Conservation (phyloP, 208 protist genomes). For the Leishmania tarentolae region DNA sequence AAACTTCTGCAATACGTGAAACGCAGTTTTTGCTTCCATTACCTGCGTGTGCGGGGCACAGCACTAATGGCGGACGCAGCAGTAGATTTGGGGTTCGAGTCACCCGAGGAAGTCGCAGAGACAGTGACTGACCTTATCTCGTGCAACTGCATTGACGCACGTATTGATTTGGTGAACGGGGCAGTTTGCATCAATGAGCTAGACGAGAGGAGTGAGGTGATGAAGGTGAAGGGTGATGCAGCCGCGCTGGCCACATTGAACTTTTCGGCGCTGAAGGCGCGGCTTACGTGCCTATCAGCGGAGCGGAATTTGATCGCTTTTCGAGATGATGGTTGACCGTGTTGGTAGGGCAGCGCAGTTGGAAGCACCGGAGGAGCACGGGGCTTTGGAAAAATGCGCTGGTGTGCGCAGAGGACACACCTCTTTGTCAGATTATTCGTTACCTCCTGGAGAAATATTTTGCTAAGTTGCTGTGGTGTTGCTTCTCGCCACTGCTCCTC, state of each 20-base stretch:
- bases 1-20: conserved; percentile 30
- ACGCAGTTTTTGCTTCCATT: conserved; percentile 44
- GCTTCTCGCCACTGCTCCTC: neutral
- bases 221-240: conserved; percentile 4
- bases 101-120: conserved; percentile 7
- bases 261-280: conserved; percentile 22
- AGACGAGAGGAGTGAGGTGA: neutral
- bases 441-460: neutral
- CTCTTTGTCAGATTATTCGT: neutral
- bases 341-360: neutral
- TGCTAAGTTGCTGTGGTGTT: neutral
- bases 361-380: neutral
- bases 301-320: conserved; percentile 31
- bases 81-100: conserved; percentile 14
- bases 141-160: conserved; percentile 16
- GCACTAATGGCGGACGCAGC: conserved; percentile 26
- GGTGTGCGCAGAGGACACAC: neutral
- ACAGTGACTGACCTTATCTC: conserved; percentile 14
- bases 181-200: conserved; percentile 3
- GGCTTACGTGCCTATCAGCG: conserved; percentile 19
- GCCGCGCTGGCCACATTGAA: conserved; percentile 14
- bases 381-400: neutral
- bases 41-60: conserved; percentile 13
- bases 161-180: conserved; percentile 22
- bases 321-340: conserved; percentile 5